These are phyloP conservation scores for Cokeromyces recurvatus DNA, from an alignment of 371 early-diverging fungal genomes.

Conservation along the genomic window DNA sequence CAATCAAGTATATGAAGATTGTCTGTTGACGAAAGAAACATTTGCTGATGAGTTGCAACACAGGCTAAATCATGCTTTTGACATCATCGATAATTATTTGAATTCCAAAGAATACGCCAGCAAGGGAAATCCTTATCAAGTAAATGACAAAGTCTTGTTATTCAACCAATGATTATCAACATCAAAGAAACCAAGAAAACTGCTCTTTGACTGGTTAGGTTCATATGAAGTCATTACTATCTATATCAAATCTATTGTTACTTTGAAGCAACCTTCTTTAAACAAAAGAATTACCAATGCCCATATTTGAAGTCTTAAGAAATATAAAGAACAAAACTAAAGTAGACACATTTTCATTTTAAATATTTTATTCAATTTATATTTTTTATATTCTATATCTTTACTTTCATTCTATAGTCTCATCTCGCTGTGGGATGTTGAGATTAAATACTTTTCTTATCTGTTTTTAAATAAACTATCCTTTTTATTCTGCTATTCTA, in stretches of 20 bases:
- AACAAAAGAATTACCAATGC: not conserved
- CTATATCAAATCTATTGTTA: not conserved
- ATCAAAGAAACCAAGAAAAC: constrained; percentile 4
- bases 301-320: not conserved
- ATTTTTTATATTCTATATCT: too few relatives aligned
- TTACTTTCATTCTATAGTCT: too few relatives aligned
- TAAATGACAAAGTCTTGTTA: not conserved
- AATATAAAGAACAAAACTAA: too few relatives aligned
- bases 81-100: not conserved
- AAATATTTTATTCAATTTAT: too few relatives aligned
- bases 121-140: not conserved
- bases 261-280: not conserved
- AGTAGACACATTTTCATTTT: too few relatives aligned
- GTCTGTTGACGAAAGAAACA: not conserved
- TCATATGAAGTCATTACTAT: not conserved
- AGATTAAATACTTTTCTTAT: too few relatives aligned
- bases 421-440: too few relatives aligned
- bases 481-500: too few relatives aligned
- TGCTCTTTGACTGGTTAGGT: constrained; percentile 3
- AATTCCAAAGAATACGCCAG: not conserved
- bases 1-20: not conserved
- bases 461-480: too few relatives aligned
- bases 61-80: not conserved
- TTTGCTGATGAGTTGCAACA: constrained; percentile 1
- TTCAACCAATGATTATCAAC: constrained; percentile 1